phyloP scores from a whole-genome alignment of 495 filamentous ascomycete species.

The Neurospora sp. region DNA sequence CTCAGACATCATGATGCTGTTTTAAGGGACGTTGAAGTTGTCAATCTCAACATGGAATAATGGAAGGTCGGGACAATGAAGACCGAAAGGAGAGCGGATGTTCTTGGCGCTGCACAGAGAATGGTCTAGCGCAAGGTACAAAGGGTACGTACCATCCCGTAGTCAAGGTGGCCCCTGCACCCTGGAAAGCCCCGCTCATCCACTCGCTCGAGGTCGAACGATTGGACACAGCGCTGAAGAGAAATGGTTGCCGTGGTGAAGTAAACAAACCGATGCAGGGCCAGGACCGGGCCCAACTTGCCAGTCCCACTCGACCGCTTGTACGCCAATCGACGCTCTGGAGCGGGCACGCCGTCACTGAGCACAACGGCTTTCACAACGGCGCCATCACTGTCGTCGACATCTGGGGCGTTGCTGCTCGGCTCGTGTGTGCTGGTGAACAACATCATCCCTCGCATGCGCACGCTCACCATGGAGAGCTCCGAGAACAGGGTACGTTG shows the following conservation, averaged over 20 bases:
- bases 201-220: not conserved
- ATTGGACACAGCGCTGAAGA: not conserved
- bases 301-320: slow-evolving; percentile 10
- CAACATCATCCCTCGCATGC: slow-evolving; percentile 19
- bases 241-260: slow-evolving; percentile 21
- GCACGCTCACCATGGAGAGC: slow-evolving; percentile 29
- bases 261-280: slow-evolving; percentile 9
- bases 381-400: slow-evolving; percentile 15
- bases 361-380: slow-evolving; percentile 16
- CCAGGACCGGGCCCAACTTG: not conserved
- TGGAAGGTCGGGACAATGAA: not conserved
- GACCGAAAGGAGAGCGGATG: not conserved
- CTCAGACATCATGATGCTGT: not conserved
- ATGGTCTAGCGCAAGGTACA: not conserved
- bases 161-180: not conserved
- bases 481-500: slow-evolving; percentile 31
- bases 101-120: not conserved
- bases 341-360: not conserved
- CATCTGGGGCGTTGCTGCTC: slow-evolving; percentile 24
- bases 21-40: not conserved
- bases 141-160: not conserved
- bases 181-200: not conserved
- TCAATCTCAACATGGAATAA: not conserved
- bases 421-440: slow-evolving; percentile 21
- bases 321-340: slow-evolving; percentile 18